phyloP scores from a whole-genome alignment of 108 stramenopile genomes.

The Cyclotella cryptica region DNA sequence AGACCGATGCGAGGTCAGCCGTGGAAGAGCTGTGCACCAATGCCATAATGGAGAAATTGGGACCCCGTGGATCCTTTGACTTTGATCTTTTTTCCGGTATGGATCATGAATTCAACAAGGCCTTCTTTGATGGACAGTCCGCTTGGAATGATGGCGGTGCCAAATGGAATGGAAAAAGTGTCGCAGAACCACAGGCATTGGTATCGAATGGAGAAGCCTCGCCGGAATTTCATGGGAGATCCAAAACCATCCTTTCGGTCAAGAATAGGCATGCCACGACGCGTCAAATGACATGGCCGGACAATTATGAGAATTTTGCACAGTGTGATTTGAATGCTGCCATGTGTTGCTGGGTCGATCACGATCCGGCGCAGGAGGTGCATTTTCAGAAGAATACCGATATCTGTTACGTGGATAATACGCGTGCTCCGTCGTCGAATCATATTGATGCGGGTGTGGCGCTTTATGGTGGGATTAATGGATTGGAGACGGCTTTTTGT shows the following conservation, averaged over 20 bases:
- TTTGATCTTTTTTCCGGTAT: neutral
- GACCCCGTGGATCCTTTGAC: neutral
- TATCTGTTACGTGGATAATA: slow-evolving; percentile 6
- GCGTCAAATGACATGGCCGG: neutral
- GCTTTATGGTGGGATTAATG: slow-evolving; percentile 5
- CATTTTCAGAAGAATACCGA: slow-evolving; percentile 11
- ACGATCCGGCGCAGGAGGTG: neutral
- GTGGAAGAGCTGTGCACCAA: neutral
- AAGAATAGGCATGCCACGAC: neutral
- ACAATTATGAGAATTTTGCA: neutral
- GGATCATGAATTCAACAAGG: slow-evolving; percentile 9
- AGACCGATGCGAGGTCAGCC: neutral
- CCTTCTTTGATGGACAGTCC: slow-evolving; percentile 10
- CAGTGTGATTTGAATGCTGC: slow-evolving; percentile 8
- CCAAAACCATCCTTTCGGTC: neutral
- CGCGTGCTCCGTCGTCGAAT: slow-evolving; percentile 7
- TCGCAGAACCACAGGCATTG: too few relatives aligned
- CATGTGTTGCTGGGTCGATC: slow-evolving; percentile 16
- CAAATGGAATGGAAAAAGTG: too few relatives aligned
- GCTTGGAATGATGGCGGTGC: neutral
- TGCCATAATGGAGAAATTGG: neutral
- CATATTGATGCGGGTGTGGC: neutral
- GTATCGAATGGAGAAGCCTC: neutral
- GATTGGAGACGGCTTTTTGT: slow-evolving; percentile 3
- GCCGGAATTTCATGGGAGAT: neutral